Conservation (phyloP, 75 land plant genomes). For the Selaginella moellendorffii region DNA sequence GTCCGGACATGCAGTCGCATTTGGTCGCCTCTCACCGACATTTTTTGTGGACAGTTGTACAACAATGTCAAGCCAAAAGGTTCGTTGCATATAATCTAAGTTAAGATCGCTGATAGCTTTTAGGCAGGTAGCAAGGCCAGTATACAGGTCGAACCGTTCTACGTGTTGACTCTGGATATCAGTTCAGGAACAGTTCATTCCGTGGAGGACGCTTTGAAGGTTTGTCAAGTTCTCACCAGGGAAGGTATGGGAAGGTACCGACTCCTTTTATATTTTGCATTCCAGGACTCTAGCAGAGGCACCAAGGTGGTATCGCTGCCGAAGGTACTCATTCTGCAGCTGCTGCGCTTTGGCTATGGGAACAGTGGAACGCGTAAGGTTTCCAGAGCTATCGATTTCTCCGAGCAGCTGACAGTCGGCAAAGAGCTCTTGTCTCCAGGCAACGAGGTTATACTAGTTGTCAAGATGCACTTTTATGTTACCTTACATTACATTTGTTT, state of each 20-base stretch:
- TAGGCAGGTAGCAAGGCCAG: slow-evolving; percentile 69
- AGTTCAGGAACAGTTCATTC: slow-evolving; percentile 55
- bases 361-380: slow-evolving; percentile 65
- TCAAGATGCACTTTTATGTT: too few relatives aligned
- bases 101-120: too few relatives aligned
- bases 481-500: too few relatives aligned
- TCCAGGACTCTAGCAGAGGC: slow-evolving; percentile 54
- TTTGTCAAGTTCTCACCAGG: slow-evolving; percentile 83
- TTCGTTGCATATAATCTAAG: too few relatives aligned
- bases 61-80: slow-evolving; percentile 91
- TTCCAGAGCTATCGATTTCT: slow-evolving; percentile 64
- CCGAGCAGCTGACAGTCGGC: slow-evolving; percentile 42
- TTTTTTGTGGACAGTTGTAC: slow-evolving; percentile 79
- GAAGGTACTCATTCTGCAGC: slow-evolving; percentile 72
- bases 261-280: too few relatives aligned
- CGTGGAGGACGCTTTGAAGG: slow-evolving; percentile 84
- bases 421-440: slow-evolving; percentile 80
- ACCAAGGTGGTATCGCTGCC: slow-evolving; percentile 64
- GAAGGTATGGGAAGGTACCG: slow-evolving; percentile 78
- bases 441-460: slow-evolving; percentile 61
- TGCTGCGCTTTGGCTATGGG: slow-evolving; percentile 92
- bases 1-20: slow-evolving; percentile 68
- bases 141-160: slow-evolving; percentile 80
- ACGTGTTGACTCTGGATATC: slow-evolving; percentile 79
- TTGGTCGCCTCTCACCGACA: slow-evolving; percentile 63